Evolutionary conservation across 805 yeast species (phyloP).

Genomic region (Candida methanosorbosa): DNA sequence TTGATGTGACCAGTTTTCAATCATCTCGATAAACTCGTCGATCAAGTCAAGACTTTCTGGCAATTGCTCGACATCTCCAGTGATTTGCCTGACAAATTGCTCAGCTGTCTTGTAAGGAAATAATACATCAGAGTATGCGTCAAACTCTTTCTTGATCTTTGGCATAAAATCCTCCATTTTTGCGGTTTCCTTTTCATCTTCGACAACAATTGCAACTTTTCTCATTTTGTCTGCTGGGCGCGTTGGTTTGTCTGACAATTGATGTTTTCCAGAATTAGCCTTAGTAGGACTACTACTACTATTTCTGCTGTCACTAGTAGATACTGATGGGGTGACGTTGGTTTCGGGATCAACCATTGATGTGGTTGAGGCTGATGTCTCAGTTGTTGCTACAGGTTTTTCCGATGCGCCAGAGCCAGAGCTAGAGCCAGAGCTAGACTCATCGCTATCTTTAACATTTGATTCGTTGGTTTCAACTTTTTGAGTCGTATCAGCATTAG

Average conservation of each 20-base stretch:
- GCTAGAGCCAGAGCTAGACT: no score
- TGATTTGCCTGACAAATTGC: constrained; percentile 10
- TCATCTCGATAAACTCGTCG: constrained; percentile 22
- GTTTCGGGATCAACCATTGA: not conserved
- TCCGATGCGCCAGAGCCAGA: no score
- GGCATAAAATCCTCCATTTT: no score
- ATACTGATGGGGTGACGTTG: not conserved
- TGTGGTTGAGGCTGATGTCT: not conserved
- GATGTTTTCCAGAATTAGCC: not conserved
- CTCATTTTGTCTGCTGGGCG: not conserved
- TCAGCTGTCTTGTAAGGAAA: constrained; percentile 11
- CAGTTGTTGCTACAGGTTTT: not conserved
- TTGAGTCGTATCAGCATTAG: no score
- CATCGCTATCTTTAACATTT: not conserved
- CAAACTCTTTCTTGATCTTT: not conserved
- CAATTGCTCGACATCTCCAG: constrained; percentile 10
- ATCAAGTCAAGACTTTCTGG: constrained; percentile 16
- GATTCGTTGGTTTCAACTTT: no score
- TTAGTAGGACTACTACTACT: not conserved
- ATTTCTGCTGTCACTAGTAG: not conserved
- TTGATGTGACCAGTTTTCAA: constrained; percentile 17
- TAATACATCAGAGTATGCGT: not conserved
- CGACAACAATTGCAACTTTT: no score
- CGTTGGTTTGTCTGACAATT: no score
- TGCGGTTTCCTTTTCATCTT: not conserved